Base-by-base conservation (phyloP, 306 rosid species). In the Rosa persica region DNA sequence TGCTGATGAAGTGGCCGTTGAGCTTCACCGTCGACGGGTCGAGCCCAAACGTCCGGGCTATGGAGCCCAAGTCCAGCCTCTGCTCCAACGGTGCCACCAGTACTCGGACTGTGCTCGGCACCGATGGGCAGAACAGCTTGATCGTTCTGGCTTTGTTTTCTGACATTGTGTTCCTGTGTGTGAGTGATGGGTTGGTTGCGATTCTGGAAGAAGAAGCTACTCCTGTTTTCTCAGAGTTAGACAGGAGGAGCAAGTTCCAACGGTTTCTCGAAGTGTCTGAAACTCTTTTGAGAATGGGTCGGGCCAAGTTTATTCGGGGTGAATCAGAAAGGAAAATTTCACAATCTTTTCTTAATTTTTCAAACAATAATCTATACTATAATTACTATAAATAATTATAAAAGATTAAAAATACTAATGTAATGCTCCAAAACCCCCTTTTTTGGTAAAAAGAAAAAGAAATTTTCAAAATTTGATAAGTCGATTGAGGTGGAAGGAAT, bases 1-100 rank as follows among this genome's bases (percentile, higher is more conserved):
- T 86, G 80, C 94, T 73, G 43, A 94, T 82, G 64, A 90, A 94
- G 90, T 89, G 85, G 25, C 91, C 91, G 36, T 94, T 94, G 55
- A 94, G 88, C 84, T 70, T 94, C 75, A 94, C 5, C 47, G 97
- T 83, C n/a, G 85, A 75, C 8, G 97, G 93, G 36, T 90, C 90
- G 1, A 94, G 76, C 55, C 94, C 94, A 77, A 92, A 90, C 2
- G 67, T 58, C 48, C 76, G 6, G 38, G 94, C 90, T 69, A 94
- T 87, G 79, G 81, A 84, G 8, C 98, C 97, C 77, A 94, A 72
- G 83, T 94, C 94, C 72, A 94, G 76, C 76, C 72, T 84, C 65
- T 89, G 74, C 36, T 89, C 89, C 22, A 73, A 91, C 80, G 79
- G 80, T 2, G 78, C 83, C 48, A 71, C 81, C 60, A 88, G 30